These are phyloP conservation scores for Phytopythium helicoides DNA, from an alignment of 352 stramenopile genomes.

Conservation along the genomic window DNA sequence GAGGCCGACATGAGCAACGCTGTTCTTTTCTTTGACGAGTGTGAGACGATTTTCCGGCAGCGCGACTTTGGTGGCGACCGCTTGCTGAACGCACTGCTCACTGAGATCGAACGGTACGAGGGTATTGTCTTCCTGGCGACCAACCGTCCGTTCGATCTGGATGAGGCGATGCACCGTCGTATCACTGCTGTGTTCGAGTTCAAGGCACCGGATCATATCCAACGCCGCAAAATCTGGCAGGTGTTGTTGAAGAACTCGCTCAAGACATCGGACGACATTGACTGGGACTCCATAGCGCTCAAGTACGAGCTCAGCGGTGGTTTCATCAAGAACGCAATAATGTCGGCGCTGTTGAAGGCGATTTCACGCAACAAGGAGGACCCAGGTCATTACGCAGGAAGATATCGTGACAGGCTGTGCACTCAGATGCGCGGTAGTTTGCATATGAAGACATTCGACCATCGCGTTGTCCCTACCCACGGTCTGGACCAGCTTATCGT, in stretches of 20 bases:
- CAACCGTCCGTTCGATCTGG: constrained; percentile 86
- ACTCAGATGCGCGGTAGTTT: constrained; percentile 87
- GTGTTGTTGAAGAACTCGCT: constrained; percentile 54
- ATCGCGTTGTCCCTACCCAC: constrained; percentile 75
- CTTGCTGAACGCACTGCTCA: constrained; percentile 79
- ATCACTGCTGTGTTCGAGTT: constrained; percentile 90
- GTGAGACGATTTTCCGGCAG: constrained; percentile 87
- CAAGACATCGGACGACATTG: constrained; percentile 58
- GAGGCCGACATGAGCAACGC: constrained; percentile 90
- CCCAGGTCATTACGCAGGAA: constrained; percentile 67
- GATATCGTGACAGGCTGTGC: constrained; percentile 80
- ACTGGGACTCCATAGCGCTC: constrained; percentile 80
- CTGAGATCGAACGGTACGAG: constrained; percentile 87
- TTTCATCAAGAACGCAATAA: constrained; percentile 91
- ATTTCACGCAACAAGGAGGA: constrained; percentile 55
- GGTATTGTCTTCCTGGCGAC: constrained; percentile 89
- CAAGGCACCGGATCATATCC: constrained; percentile 79
- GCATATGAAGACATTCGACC: constrained; percentile 89
- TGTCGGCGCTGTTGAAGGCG: constrained; percentile 78
- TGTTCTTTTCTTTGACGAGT: constrained; percentile 90
- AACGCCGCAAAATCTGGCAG: constrained; percentile 84
- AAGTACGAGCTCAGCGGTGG: constrained; percentile 89
- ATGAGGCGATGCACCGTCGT: constrained; percentile 89
- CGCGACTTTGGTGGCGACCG: constrained; percentile 77
- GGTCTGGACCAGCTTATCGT: constrained; percentile 76